Base-by-base conservation (phyloP, 2,329 filamentous ascomycete genomes). In the Aspergillus uvarum region DNA sequence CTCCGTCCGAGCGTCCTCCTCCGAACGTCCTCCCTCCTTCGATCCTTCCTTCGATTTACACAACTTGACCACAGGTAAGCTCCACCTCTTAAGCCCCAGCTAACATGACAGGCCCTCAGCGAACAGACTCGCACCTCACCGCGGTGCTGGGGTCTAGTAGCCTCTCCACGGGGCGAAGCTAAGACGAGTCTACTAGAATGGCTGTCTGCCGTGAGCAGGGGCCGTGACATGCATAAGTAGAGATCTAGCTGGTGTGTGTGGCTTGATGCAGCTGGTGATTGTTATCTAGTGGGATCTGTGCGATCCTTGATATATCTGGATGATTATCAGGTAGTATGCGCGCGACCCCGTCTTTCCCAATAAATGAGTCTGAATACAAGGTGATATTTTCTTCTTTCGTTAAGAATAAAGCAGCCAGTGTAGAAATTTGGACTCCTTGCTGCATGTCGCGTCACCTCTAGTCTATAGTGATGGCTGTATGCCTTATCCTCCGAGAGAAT, bases 81-180 rank as follows among this genome's bases (percentile, higher is more conserved):
- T 8, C 38, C 38, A 7, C n/a, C 38, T 29, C 14, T 5, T 8
- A 19, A 16, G 38, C 2, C 2, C 4, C 32, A 16, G 38, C 38
- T 44, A 44, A 44, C 38, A 44, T 3, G 8, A 16, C 38, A 44
- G 38, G 52, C 19, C 52, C 26, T 44, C 51, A 44, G 42, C 47
- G 53, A 44, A 31, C 19, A 47, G 52, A 48, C 53, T 55, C 53
- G 53, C 53, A 55, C 53, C 53, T 55, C 42, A 55, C 19, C 53
- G 53, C 7, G 53, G 53, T 55, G 53, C 42, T 55, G 53, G 53
- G 53, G 53, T 55, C 26, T 48, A 55, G 53, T 55, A 55, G 42
- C 11, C 26, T 54, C 24, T 29, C 24, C 26, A 22, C 24, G 19
- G 7, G 42, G 26, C 26, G 53, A 55, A 55, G 53, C 53, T 19